Evolutionary conservation across 495 filamentous ascomycete genomes (phyloP), one percentile per base, ranked within the genome.

Genomic region (Chaetomium cochliodes): DNA sequence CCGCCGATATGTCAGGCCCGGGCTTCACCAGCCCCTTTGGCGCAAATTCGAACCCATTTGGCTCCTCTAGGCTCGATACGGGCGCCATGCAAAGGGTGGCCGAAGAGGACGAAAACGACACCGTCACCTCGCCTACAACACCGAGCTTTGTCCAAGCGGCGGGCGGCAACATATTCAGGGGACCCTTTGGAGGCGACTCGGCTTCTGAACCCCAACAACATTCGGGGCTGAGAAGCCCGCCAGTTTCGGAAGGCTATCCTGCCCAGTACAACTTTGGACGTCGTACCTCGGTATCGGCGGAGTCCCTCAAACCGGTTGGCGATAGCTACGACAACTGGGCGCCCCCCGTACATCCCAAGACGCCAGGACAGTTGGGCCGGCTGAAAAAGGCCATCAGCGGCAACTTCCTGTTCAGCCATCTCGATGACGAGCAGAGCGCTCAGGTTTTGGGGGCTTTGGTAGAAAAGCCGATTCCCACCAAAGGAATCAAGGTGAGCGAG

Each of bases 261-360:
- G 89, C 84, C 65, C 93, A 97, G 72, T 98, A 97, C 77, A 93
- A 93, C 73, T 86, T 97, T 81, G 89, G 84, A 70, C 90, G 94
- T 64, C 91, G 94, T 52, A 97, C 92, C 23, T 98, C 94, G 8
- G 96, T 98, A 37, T 98, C 96, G 54, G 94, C 94, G 54, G 94
- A 98, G 77, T 96, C 92, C 4, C 82, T 98, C 67, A 96, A 96
- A 76, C 94, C 94, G 18, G 88, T 89, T 41, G 87, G 89, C 8
- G 87, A 91, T 42, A 84, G 85, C 63, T 86, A 89, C 69, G 92
- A 93, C 64, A 94, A 93, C 74, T 98, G 94, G 94, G 83, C 87
- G 12, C 91, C 94, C 16, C 94, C 94, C 0, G 82, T 84, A 67
- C 90, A 94, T 72, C 83, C 84, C 55, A 98, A 98, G 79, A 85